phyloP scores from a whole-genome alignment of 768 basidiomycete species.

The Holtermannia corniformis region DNA sequence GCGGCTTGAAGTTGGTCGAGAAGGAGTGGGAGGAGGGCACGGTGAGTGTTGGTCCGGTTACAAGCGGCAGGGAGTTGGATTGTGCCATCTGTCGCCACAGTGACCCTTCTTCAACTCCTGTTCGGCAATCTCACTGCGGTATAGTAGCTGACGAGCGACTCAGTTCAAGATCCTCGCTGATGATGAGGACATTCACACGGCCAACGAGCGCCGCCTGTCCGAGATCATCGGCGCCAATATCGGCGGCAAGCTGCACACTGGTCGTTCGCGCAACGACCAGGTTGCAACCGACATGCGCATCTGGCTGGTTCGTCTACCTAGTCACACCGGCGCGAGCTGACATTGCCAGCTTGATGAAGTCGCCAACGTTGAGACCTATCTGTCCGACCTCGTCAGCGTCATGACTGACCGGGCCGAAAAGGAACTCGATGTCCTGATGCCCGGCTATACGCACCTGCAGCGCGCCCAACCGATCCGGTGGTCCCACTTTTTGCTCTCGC shows the following conservation, averaged over 20 bases:
- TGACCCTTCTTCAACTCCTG: background rate
- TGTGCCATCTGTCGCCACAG: too few relatives aligned
- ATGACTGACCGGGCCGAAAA: constrained; percentile 87
- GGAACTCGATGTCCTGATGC: constrained; percentile 81
- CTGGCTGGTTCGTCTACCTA: constrained; percentile 54
- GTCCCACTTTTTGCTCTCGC: constrained; percentile 92
- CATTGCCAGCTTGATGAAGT: constrained; percentile 55
- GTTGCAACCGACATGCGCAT: constrained; percentile 97
- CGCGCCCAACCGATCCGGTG: constrained; percentile 97
- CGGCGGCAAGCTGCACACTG: constrained; percentile 94
- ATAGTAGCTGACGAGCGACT: background rate
- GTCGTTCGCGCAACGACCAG: constrained; percentile 94
- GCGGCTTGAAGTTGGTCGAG: constrained; percentile 63
- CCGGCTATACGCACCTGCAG: constrained; percentile 96
- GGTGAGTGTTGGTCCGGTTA: constrained; percentile 44
- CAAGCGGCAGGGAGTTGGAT: too few relatives aligned
- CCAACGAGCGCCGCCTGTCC: constrained; percentile 86
- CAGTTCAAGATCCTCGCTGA: constrained; percentile 72
- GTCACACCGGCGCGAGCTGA: background rate
- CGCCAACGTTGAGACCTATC: constrained; percentile 53
- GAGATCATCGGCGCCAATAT: constrained; percentile 79
- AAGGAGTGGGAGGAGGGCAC: constrained; percentile 73
- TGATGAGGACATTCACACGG: constrained; percentile 98
- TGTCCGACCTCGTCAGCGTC: constrained; percentile 72
- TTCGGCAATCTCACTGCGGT: background rate